Percentiles rank a stretch among this genome's conserved stretches.
Evolutionary conservation across 2,329 filamentous ascomycete species (phyloP).

Genomic region (Fusarium pseudocircinatum): DNA sequence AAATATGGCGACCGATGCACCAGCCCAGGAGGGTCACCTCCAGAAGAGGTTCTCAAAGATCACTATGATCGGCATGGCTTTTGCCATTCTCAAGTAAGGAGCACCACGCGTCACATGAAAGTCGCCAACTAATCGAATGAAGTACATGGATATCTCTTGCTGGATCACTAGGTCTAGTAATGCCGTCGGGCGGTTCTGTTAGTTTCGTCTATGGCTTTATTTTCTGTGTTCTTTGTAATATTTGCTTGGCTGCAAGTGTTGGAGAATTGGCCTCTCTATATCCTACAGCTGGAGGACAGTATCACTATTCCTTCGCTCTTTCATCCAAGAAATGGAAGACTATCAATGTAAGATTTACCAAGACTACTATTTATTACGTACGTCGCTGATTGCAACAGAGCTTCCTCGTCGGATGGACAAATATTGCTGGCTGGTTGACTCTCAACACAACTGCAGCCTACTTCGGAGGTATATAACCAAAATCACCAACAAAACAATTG

Average conservation of each 20-base stretch:
- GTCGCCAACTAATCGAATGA: constrained; percentile 11
- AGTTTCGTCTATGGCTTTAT: constrained; percentile 53
- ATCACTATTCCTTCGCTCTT: constrained; percentile 55
- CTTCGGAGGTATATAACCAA: constrained; percentile 49
- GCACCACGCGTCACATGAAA: background rate
- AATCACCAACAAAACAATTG: too few relatives aligned
- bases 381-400: constrained; percentile 42
- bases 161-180: constrained; percentile 54
- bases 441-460: constrained; percentile 56
- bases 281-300: constrained; percentile 47
- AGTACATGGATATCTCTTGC: constrained; percentile 51
- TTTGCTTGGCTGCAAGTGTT: constrained; percentile 32
- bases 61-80: constrained; percentile 49
- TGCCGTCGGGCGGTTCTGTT: constrained; percentile 54
- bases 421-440: constrained; percentile 57
- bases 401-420: constrained; percentile 57
- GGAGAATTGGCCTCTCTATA: constrained; percentile 36
- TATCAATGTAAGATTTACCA: constrained; percentile 42
- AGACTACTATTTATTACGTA: rapidly evolving
- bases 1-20: constrained; percentile 9
- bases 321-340: constrained; percentile 52
- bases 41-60: constrained; percentile 39
- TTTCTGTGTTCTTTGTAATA: constrained; percentile 35
- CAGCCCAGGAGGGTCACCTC: constrained; percentile 27
- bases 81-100: constrained; percentile 55